Percentiles rank a stretch among this genome's conserved stretches.
Evolutionary conservation across 2,329 filamentous ascomycete genomes (phyloP).

Genomic region (Paecilomyces formosus): DNA sequence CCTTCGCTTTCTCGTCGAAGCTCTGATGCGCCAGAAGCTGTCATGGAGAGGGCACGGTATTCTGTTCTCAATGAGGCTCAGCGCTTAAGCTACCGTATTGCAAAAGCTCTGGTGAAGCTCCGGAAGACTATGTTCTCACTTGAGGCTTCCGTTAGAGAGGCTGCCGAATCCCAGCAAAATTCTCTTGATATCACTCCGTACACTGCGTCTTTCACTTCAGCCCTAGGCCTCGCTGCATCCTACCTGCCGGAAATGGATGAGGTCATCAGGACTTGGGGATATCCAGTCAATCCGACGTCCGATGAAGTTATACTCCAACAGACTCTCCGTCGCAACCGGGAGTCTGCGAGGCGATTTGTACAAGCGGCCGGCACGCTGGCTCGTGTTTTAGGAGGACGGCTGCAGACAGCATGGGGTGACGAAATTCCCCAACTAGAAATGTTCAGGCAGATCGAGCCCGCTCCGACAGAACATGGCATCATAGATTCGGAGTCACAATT

Average conservation of each 20-base stretch:
- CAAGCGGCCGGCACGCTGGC: slow-evolving; percentile 55
- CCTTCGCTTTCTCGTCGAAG: slow-evolving; percentile 19
- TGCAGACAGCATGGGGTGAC: slow-evolving; percentile 37
- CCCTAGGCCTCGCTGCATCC: slow-evolving; percentile 37
- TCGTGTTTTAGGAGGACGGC: slow-evolving; percentile 47
- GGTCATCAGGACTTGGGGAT: slow-evolving; percentile 49
- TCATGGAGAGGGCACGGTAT: slow-evolving; percentile 35
- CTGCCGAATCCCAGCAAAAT: slow-evolving; percentile 15
- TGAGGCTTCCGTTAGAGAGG: slow-evolving; percentile 25
- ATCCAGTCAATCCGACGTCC: slow-evolving; percentile 49
- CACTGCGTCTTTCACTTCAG: slow-evolving; percentile 32
- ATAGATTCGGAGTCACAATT: slow-evolving; percentile 44
- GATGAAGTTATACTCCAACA: slow-evolving; percentile 50
- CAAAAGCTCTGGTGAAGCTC: slow-evolving; percentile 47
- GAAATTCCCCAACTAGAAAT: slow-evolving; percentile 31
- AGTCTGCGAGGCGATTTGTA: slow-evolving; percentile 52
- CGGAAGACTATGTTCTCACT: slow-evolving; percentile 50
- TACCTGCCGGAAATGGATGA: slow-evolving; percentile 52
- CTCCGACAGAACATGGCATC: slow-evolving; percentile 35
- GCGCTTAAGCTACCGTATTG: slow-evolving; percentile 47
- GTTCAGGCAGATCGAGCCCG: slow-evolving; percentile 44
- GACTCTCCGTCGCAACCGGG: slow-evolving; percentile 48
- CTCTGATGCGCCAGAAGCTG: slow-evolving; percentile 20
- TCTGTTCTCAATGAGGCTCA: slow-evolving; percentile 47
- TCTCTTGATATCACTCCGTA: slow-evolving; percentile 23